Conservation (phyloP, 768 basidiomycete genomes). For the Boletales sp. region DNA sequence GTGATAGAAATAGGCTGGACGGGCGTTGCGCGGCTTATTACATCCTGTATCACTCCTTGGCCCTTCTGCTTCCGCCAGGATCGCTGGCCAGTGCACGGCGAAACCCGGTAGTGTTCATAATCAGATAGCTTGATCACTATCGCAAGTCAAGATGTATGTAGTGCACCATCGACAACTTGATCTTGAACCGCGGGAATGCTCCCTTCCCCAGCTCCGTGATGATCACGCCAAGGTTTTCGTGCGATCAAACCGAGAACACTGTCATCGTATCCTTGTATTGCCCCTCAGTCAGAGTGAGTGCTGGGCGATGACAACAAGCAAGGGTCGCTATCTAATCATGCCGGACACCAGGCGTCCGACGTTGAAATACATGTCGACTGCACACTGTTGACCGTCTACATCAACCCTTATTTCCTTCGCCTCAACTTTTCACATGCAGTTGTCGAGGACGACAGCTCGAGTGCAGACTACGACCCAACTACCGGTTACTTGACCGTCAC, state of each 20-base stretch:
- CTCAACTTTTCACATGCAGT: slow-evolving; percentile 68
- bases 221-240: slow-evolving; percentile 77
- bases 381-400: slow-evolving; percentile 64
- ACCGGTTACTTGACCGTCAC: slow-evolving; percentile 76
- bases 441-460: slow-evolving; percentile 61
- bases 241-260: slow-evolving; percentile 55
- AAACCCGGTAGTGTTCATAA: too few relatives aligned
- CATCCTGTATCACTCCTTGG: neutral
- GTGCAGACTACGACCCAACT: slow-evolving; percentile 71
- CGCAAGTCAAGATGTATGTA: too few relatives aligned
- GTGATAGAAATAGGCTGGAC: too few relatives aligned
- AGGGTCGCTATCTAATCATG: slow-evolving; percentile 11
- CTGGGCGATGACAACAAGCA: neutral
- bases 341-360: slow-evolving; percentile 62
- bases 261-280: slow-evolving; percentile 63
- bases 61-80: slow-evolving; percentile 7
- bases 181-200: too few relatives aligned
- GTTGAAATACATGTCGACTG: slow-evolving; percentile 76
- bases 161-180: too few relatives aligned
- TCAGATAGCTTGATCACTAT: too few relatives aligned
- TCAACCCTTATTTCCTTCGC: slow-evolving; percentile 83
- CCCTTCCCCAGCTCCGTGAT: slow-evolving; percentile 33
- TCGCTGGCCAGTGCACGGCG: too few relatives aligned
- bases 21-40: neutral
- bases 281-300: slow-evolving; percentile 64